Evolutionary conservation across 768 basidiomycete species (phyloP).

Genomic region (Trichaptum fuscoviolaceum): DNA sequence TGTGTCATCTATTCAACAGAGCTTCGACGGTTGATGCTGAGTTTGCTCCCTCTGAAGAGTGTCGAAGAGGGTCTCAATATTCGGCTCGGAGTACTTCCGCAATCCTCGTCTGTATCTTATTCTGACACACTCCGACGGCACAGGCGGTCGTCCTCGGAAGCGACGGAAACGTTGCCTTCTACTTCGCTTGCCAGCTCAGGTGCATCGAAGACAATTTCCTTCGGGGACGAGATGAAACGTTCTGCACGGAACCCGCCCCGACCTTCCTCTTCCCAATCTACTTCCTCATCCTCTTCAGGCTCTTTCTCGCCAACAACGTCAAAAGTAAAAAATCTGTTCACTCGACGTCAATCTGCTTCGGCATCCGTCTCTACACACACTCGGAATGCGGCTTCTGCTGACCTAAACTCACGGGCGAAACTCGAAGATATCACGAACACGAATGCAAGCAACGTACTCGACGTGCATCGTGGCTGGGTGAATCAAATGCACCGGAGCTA

Average conservation of each 20-base stretch:
- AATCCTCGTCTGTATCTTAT: slow-evolving; percentile 6
- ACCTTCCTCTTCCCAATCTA: background rate
- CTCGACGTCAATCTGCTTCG: background rate
- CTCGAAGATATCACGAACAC: background rate
- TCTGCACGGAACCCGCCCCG: background rate
- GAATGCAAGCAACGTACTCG: background rate
- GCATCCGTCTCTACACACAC: background rate
- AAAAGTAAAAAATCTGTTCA: background rate
- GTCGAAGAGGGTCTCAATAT: slow-evolving; percentile 48
- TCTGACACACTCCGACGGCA: background rate
- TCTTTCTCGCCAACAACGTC: slow-evolving; percentile 10
- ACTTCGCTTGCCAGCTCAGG: background rate
- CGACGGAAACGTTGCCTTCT: background rate
- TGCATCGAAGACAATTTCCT: background rate
- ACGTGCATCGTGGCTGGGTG: background rate
- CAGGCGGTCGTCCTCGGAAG: background rate
- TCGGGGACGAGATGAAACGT: background rate
- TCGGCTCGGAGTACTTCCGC: slow-evolving; percentile 30
- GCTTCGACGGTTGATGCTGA: slow-evolving; percentile 41
- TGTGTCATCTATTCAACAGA: slow-evolving; percentile 15
- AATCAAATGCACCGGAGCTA: background rate
- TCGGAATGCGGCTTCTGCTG: background rate
- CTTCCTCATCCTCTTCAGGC: slow-evolving; percentile 1
- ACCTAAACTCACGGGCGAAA: background rate
- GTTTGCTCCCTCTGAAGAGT: slow-evolving; percentile 48